Percentiles rank a stretch among this genome's conserved stretches.
phyloP scores from a whole-genome alignment of 2,329 filamentous ascomycete species.

The Colletotrichum horii region DNA sequence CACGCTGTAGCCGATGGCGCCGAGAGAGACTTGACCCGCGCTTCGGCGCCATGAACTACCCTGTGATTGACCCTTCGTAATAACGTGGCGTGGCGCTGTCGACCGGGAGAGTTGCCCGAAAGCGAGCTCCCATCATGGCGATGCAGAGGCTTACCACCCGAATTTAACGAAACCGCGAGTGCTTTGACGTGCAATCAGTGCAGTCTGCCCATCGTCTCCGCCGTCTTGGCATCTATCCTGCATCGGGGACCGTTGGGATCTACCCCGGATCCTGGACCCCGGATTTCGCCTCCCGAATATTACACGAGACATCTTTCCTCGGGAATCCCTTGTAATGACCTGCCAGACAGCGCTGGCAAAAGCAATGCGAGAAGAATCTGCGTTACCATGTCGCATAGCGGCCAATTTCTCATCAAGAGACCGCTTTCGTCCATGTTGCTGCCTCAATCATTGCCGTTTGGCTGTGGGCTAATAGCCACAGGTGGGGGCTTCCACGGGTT shows the following conservation, averaged over 20 bases:
- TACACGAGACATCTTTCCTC: neutral
- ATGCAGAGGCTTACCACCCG: neutral
- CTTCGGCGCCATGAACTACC: neutral
- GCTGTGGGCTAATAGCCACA: neutral
- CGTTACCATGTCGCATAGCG: neutral
- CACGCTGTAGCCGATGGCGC: neutral
- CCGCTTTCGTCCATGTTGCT: neutral
- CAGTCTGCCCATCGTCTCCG: neutral
- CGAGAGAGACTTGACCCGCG: neutral
- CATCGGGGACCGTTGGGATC: neutral
- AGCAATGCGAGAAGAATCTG: neutral
- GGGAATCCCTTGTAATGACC: neutral
- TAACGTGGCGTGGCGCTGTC: neutral
- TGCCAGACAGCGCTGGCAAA: neutral
- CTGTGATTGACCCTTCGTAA: neutral
- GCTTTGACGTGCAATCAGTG: neutral
- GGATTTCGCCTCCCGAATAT: neutral
- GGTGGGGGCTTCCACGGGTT: neutral
- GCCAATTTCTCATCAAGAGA: neutral
- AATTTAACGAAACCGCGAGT: neutral
- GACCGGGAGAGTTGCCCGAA: neutral
- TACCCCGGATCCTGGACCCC: neutral
- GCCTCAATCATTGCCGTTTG: neutral
- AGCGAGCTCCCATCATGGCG: neutral
- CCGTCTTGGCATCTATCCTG: neutral